Base-by-base conservation (phyloP, 805 yeast genomes). In the Sugiyamaella valdiviana region DNA sequence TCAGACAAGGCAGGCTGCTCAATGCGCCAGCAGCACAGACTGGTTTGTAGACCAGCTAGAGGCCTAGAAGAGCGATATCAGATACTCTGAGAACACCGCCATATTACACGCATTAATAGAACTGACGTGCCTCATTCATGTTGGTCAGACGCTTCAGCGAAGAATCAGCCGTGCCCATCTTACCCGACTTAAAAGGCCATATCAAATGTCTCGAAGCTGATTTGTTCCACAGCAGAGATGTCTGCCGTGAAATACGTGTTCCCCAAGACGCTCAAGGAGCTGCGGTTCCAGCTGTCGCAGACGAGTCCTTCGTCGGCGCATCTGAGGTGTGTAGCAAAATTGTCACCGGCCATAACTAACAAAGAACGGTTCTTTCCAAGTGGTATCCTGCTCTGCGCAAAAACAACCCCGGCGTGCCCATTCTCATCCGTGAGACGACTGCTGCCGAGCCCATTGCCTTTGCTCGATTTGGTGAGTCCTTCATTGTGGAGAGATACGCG, bases 231-330 rank as follows among this genome's bases (percentile, higher is more conserved):
- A 43, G 42, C 23, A 40, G 17, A 21, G 22, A 44, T 39, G 46
- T 58, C 58, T 66, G 51, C 64, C 35, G 57, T 62, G 44, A 69
- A 64, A 51, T 67, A 61, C 61, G 61, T 60, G 20, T 63, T 75
- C 35, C 71, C 78, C 2, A 61, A 57, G 49, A 76, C 85, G 9
- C 75, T 86, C 55, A 85, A 75, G 63, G 95, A 87, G 72, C 73
- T 87, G 61, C 78, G 95, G 66, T 83, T 85, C 68, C 88, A 86
- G 62, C 73, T 86, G 55, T 82, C 88, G 26, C 93, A 84, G 66
- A 75, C 82, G n/a, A 84, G 85, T n/a, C 78, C 79, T 53, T 78
- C 86, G 4, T 78, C 90, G 12, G 73, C 36, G 17, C 45, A 40
- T 35, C 35, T 46, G 36, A 46, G 50, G 50, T 46, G 70, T 7